These are phyloP conservation scores for Leccinum boreale DNA, from an alignment of 768 basidiomycete species.

Conservation along the genomic window DNA sequence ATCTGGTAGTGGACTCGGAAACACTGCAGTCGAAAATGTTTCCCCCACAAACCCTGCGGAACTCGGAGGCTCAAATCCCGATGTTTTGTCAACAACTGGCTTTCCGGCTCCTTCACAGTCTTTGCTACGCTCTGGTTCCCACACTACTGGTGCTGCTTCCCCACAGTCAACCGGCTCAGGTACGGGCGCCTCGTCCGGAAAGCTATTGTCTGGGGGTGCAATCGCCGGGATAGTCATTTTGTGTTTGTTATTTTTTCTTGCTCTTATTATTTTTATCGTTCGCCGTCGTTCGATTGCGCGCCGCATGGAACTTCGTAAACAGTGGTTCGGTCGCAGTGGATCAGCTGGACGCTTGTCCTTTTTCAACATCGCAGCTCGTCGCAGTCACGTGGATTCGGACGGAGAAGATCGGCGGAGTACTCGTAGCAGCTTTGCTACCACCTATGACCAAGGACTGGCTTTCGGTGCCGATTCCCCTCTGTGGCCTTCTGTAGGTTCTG, in stretches of 20 bases:
- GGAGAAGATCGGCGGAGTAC: slow-evolving; percentile 30
- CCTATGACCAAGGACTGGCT: slow-evolving; percentile 43
- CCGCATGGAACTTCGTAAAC: slow-evolving; percentile 40
- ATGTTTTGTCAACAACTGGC: background rate
- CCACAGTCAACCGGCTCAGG: slow-evolving; percentile 12
- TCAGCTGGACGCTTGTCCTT: background rate
- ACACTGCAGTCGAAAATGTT: background rate
- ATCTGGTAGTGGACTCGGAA: background rate
- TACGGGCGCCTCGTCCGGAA: slow-evolving; percentile 14
- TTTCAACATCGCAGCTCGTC: slow-evolving; percentile 12
- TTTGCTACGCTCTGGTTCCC: slow-evolving; percentile 6
- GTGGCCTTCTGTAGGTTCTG: slow-evolving; percentile 2
- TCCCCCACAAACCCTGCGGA: background rate
- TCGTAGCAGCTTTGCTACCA: slow-evolving; percentile 66
- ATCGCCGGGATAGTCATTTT: slow-evolving; percentile 45
- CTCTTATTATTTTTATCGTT: slow-evolving; percentile 39
- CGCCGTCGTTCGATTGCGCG: slow-evolving; percentile 44
- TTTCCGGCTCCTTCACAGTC: slow-evolving; percentile 4
- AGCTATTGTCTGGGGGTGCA: slow-evolving; percentile 38
- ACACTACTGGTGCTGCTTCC: slow-evolving; percentile 10
- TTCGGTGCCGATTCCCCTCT: slow-evolving; percentile 22
- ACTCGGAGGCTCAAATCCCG: background rate
- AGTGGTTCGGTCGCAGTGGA: slow-evolving; percentile 36
- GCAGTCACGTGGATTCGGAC: slow-evolving; percentile 11
- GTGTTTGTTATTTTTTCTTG: slow-evolving; percentile 30